phyloP scores from a whole-genome alignment of 768 basidiomycete genomes.

The Xerocomellus amylosporus region DNA sequence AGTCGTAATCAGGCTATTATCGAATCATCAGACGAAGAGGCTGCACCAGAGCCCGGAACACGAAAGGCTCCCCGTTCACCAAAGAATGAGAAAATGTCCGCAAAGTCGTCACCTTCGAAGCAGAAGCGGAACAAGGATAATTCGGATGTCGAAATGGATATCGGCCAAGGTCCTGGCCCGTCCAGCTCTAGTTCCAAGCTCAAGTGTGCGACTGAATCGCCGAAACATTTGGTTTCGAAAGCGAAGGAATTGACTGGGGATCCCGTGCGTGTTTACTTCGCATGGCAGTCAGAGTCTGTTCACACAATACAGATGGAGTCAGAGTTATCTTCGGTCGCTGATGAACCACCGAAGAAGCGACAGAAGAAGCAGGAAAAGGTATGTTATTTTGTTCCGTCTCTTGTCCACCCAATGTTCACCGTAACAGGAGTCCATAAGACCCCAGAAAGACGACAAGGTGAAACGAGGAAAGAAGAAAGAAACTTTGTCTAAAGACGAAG shows the following conservation, averaged over 20 bases:
- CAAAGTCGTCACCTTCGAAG: conserved; percentile 9
- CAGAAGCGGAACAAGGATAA: conserved; percentile 5
- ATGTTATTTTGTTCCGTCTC: neutral
- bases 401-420: neutral
- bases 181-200: conserved; percentile 12
- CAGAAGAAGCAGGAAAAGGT: conserved; percentile 42
- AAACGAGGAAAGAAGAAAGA: conserved; percentile 34
- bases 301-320: conserved; percentile 33
- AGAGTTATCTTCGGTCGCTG: conserved; percentile 57
- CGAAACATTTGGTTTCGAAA: conserved; percentile 4
- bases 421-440: conserved; percentile 20
- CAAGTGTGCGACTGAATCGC: neutral
- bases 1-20: conserved; percentile 19
- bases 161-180: conserved; percentile 1
- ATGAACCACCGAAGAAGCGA: conserved; percentile 52
- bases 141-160: conserved; percentile 14
- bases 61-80: conserved; percentile 3
- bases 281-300: conserved; percentile 21
- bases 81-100: conserved; percentile 4
- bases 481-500: conserved; percentile 57
- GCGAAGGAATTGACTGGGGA: conserved; percentile 8
- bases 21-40: conserved; percentile 31
- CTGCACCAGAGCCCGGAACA: conserved; percentile 1
- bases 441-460: conserved; percentile 27
- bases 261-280: conserved; percentile 18